Base-by-base conservation (phyloP, 768 basidiomycete genomes). In the Phanerochaete carnosa region DNA sequence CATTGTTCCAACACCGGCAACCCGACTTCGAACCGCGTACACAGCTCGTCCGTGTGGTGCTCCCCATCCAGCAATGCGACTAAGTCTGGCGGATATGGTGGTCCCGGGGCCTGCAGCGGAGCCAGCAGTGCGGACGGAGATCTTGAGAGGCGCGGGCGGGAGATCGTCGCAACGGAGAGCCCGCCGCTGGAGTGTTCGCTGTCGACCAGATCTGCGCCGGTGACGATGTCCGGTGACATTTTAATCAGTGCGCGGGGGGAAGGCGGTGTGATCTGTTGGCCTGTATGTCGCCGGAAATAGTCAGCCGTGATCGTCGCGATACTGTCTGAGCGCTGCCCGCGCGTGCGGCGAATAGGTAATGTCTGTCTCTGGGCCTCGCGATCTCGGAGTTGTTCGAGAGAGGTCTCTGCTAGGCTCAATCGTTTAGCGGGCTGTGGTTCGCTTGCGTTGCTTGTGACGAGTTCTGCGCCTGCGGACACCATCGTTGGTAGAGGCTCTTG, bases 1-100 rank as follows among this genome's bases (percentile, higher is more conserved):
- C 88, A 93, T 59, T 80, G 81, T 71, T 92, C 87, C 56, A 98
- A 75, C 51, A 88, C 75, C 12, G 86, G 86, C 95, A 94, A 95
- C 0, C 90, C 88, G 32, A 88, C 86, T 64, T 92, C 87, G 66
- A 95, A 96, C 62, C 72, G 81, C 26, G 90, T 86, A 49, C 90
- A 88, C 46, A 98, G 75, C 74, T 98, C 95, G 69, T 98, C 96
- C 1, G 92, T 89, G 72, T 95, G 90, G 71, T 94, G 95, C 58
- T 88, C 90, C 9, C 96, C 97, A 68, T 98, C 89, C 13, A 98
- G 78, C 60, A 92, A 71, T 2, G 77, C 63, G 28, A 80, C 66
- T 26, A 95, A 66, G 13, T 84, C 83, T 4, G 77, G 75, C 8
- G 91, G 91, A 65, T 80, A 83, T n/a, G 74, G 65, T 26, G 63